Conservation (phyloP, 768 basidiomycete species). For the Calvatia gigantea region DNA sequence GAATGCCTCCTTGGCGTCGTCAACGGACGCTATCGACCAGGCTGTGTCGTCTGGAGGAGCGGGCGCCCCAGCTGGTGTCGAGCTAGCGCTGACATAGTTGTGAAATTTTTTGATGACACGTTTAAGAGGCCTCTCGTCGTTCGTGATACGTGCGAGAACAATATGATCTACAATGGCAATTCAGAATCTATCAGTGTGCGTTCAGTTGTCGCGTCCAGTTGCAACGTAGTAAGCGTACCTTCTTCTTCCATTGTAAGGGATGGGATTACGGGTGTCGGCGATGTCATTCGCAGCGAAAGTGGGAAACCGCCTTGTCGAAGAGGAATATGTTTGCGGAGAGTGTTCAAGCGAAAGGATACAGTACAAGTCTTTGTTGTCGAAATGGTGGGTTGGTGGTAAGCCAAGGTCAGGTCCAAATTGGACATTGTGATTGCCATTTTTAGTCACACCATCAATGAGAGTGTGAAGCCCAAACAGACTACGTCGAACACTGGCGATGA, state of each 20-base stretch:
- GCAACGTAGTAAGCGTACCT: slow-evolving; percentile 32
- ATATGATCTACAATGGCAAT: slow-evolving; percentile 56
- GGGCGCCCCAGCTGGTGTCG: slow-evolving; percentile 39
- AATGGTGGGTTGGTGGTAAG: neutral
- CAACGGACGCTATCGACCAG: slow-evolving; percentile 31
- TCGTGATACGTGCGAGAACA: slow-evolving; percentile 76
- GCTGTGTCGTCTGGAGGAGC: slow-evolving; percentile 18
- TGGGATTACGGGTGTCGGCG: slow-evolving; percentile 28
- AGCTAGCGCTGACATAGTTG: slow-evolving; percentile 58
- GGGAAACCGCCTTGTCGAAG: no score
- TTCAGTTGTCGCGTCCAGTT: slow-evolving; percentile 12
- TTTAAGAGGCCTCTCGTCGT: slow-evolving; percentile 76
- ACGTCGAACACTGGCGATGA: neutral
- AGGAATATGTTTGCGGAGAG: no score
- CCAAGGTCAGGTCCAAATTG: neutral
- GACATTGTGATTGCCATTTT: neutral
- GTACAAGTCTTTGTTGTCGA: no score
- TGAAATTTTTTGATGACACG: slow-evolving; percentile 83
- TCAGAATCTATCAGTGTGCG: slow-evolving; percentile 24
- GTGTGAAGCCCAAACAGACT: neutral
- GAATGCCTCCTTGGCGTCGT: slow-evolving; percentile 78
- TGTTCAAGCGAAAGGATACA: no score
- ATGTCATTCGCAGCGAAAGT: slow-evolving; percentile 4
- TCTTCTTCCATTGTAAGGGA: slow-evolving; percentile 61
- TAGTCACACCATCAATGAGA: neutral